phyloP scores from a whole-genome alignment of 106 monocot genomes.

The Dendrobium officinale region DNA sequence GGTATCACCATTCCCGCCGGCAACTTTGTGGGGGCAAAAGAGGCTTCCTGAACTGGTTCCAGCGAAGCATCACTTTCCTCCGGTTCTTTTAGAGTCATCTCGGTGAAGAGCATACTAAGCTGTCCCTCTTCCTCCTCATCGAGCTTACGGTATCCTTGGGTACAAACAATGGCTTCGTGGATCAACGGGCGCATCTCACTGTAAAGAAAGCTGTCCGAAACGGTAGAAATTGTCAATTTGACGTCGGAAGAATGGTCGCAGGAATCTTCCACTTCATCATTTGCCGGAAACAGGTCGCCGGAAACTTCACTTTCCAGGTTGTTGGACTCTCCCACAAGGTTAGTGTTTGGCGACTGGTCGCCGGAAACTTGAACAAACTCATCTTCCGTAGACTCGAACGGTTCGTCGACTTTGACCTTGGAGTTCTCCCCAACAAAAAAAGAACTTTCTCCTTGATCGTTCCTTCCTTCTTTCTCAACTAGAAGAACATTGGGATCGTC shows the following conservation, averaged over 20 bases:
- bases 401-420: background rate
- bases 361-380: background rate
- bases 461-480: background rate
- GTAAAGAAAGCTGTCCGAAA: background rate
- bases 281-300: background rate
- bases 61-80: background rate
- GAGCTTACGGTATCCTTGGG: background rate
- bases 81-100: background rate
- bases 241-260: no score
- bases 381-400: background rate
- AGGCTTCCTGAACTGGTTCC: background rate
- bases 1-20: background rate
- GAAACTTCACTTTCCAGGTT: background rate
- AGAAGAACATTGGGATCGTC: background rate
- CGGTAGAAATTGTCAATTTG: background rate
- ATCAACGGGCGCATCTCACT: background rate
- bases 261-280: background rate
- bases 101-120: background rate
- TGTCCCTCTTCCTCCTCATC: background rate
- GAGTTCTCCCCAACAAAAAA: background rate
- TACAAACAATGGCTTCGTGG: background rate
- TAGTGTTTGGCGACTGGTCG: background rate
- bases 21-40: background rate
- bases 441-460: background rate
- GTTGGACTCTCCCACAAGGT: background rate